Percentiles rank a stretch among this genome's conserved stretches.
These are phyloP conservation scores for Russula emetica DNA, from an alignment of 768 basidiomycete species.

Conservation along the genomic window DNA sequence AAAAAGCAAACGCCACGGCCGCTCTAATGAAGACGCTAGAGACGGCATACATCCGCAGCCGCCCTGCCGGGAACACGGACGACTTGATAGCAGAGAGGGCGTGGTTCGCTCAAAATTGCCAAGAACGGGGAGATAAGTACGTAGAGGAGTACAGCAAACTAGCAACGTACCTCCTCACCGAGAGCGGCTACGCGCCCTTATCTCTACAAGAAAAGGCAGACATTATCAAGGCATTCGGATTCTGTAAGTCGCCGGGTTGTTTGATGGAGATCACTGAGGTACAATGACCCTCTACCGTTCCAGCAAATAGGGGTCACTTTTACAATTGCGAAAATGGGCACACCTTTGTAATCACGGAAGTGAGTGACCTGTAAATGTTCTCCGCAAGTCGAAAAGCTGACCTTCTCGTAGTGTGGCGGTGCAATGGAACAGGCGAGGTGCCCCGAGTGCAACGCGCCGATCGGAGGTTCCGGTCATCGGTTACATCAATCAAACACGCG, in stretches of 20 bases:
- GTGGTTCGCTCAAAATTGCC: constrained; percentile 33
- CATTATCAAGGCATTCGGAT: constrained; percentile 32
- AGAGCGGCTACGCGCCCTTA: constrained; percentile 29
- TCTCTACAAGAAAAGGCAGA: constrained; percentile 31
- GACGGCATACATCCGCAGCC: constrained; percentile 30
- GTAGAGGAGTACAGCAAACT: constrained; percentile 29
- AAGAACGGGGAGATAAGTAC: constrained; percentile 27
- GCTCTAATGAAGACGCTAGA: constrained; percentile 1
- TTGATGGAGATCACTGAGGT: background rate
- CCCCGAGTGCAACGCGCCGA: constrained; percentile 52
- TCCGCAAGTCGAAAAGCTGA: constrained; percentile 6
- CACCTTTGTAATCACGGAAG: constrained; percentile 55
- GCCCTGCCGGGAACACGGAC: constrained; percentile 19
- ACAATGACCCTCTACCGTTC: background rate
- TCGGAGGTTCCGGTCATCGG: constrained; percentile 48
- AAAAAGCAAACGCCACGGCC: background rate
- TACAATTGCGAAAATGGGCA: constrained; percentile 51
- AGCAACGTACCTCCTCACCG: constrained; percentile 25
- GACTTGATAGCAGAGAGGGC: constrained; percentile 27
- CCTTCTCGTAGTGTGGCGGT: constrained; percentile 49
- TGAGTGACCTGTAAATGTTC: constrained; percentile 30
- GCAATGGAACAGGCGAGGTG: constrained; percentile 47
- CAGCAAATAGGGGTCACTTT: constrained; percentile 34
- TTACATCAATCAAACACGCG: constrained; percentile 44
- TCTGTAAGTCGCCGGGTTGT: constrained; percentile 26